Evolutionary conservation across 192 early-diverging fungal genomes (phyloP).

Genomic region (Oehlia diaphana): DNA sequence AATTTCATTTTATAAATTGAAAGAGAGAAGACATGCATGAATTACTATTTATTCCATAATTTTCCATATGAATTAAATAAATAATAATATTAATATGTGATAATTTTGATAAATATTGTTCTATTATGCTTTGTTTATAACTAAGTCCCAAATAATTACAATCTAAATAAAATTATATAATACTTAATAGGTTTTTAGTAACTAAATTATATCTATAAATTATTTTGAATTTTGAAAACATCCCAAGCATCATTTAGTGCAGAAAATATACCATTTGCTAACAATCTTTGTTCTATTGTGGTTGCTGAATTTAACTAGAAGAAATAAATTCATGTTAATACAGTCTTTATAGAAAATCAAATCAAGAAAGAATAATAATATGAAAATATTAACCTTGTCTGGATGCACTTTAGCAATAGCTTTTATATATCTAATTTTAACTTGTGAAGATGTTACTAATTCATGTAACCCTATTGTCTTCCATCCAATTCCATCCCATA

Average conservation of each 20-base stretch:
- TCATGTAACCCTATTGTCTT: slow-evolving; percentile 79
- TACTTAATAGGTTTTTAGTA: too few species aligned
- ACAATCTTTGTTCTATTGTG: slow-evolving; percentile 80
- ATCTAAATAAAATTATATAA: too few species aligned
- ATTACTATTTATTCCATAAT: too few species aligned
- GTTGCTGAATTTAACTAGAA: slow-evolving; percentile 49
- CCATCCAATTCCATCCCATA: slow-evolving; percentile 79
- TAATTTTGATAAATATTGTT: too few species aligned
- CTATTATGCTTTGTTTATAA: too few species aligned
- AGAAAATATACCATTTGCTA: slow-evolving; percentile 87
- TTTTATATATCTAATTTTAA: slow-evolving; percentile 91
- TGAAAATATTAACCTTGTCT: slow-evolving; percentile 72
- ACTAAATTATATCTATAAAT: slow-evolving; percentile 38
- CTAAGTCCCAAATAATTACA: too few species aligned
- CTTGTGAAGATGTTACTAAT: slow-evolving; percentile 79
- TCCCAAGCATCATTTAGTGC: slow-evolving; percentile 96
- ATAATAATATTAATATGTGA: too few species aligned
- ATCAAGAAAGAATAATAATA: neutral
- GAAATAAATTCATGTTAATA: neutral
- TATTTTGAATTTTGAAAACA: slow-evolving; percentile 82
- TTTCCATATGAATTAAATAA: too few species aligned
- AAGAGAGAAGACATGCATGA: too few species aligned
- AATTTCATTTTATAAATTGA: too few species aligned
- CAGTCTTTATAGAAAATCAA: neutral
- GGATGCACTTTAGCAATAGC: slow-evolving; percentile 93